phyloP scores from a whole-genome alignment of 768 basidiomycete genomes.

The Kwoniella dendrophila region DNA sequence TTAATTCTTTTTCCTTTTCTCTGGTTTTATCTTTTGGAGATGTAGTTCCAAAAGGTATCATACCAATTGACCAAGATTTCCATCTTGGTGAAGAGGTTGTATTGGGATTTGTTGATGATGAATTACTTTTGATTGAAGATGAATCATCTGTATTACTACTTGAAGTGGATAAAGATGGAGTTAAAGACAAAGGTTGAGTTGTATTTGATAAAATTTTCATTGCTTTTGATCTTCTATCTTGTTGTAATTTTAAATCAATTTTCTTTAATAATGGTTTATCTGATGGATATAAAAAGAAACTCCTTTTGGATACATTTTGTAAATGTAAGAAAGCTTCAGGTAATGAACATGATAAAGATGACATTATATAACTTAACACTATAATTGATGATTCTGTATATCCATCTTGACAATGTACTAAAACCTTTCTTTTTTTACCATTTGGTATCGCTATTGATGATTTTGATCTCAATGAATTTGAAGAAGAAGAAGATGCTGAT shows the following conservation, averaged over 20 bases:
- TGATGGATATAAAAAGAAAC: conserved; percentile 86
- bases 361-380: conserved; percentile 85
- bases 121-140: no score
- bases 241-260: conserved; percentile 64
- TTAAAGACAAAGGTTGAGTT: neutral
- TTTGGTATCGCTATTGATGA: conserved; percentile 11
- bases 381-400: conserved; percentile 85
- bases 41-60: conserved; percentile 17
- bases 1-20: no score
- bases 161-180: neutral
- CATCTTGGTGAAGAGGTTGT: conserved; percentile 12
- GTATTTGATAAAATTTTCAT: conserved; percentile 35
- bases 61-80: conserved; percentile 29
- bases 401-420: conserved; percentile 54
- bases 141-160: no score
- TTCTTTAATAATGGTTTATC: conserved; percentile 74
- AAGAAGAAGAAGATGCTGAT: neutral
- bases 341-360: conserved; percentile 59
- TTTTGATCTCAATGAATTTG: neutral
- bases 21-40: neutral
- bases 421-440: conserved; percentile 31
- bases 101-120: neutral
- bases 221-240: conserved; percentile 44
- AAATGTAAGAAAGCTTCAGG: conserved; percentile 92
- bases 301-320: conserved; percentile 64